phyloP scores from a whole-genome alignment of 163 green algal species.

The Scenedesmus sp. region DNA sequence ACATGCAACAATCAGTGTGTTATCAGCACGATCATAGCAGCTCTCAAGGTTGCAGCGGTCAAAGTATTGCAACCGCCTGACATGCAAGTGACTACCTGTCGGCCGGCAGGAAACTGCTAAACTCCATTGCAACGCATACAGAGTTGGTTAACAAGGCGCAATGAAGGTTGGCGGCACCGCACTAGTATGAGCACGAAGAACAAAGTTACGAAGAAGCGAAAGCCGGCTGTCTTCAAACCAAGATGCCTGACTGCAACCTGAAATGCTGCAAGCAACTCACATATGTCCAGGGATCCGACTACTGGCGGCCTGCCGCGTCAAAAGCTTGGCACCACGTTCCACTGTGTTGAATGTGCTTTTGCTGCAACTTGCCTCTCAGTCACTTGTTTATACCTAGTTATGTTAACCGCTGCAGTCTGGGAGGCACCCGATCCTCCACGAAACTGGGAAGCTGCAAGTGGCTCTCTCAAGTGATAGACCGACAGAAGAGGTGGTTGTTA shows the following conservation, averaged over 20 bases:
- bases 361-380: neutral
- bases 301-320: neutral
- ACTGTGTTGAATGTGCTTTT: neutral
- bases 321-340: neutral
- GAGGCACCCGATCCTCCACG: neutral
- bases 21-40: neutral
- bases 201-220: neutral
- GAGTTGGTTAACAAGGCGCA: no score
- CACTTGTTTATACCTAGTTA: neutral
- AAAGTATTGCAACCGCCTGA: neutral
- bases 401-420: neutral
- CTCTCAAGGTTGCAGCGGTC: neutral
- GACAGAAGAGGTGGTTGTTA: neutral
- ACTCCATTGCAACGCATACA: neutral
- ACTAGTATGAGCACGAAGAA: neutral
- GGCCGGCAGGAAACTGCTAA: no score
- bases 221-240: neutral
- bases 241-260: no score
- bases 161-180: neutral
- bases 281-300: neutral
- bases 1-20: neutral
- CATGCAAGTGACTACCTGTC: neutral
- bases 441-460: neutral
- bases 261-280: neutral
- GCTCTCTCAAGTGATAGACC: neutral